These are phyloP conservation scores for Gynochthodes officinalis DNA, from an alignment of 257 asterid genomes.

Conservation along the genomic window DNA sequence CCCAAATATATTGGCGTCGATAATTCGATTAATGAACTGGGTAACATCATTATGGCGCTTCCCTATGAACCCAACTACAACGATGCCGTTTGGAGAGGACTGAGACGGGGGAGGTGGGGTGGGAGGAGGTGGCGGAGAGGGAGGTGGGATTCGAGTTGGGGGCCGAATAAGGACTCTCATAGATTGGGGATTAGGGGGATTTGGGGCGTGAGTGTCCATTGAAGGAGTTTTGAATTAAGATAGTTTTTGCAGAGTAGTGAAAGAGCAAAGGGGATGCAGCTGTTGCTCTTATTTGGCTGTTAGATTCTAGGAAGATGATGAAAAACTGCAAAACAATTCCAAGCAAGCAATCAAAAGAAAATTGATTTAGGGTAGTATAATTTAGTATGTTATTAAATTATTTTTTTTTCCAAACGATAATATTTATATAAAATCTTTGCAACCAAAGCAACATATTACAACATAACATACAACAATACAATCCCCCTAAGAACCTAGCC, in stretches of 20 bases:
- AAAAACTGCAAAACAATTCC: too few relatives aligned
- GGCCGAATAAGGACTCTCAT: constrained; percentile 80
- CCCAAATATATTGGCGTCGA: constrained; percentile 75
- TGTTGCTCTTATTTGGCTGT: too few relatives aligned
- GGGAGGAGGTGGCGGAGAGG: constrained; percentile 33
- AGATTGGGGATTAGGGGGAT: constrained; percentile 34
- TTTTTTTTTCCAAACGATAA: too few relatives aligned
- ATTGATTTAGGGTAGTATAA: too few relatives aligned
- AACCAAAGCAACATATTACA: too few relatives aligned
- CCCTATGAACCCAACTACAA: constrained; percentile 86
- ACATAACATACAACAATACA: too few relatives aligned
- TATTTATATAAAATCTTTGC: too few relatives aligned
- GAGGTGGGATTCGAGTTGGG: constrained; percentile 32
- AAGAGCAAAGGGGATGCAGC: background rate
- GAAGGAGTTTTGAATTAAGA: background rate
- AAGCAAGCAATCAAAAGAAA: too few relatives aligned
- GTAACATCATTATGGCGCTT: constrained; percentile 63
- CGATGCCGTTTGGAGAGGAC: constrained; percentile 54
- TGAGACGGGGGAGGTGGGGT: constrained; percentile 27
- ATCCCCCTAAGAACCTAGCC: too few relatives aligned
- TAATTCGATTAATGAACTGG: constrained; percentile 65
- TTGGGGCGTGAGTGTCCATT: constrained; percentile 41
- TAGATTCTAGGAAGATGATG: too few relatives aligned
- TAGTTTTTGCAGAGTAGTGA: background rate
- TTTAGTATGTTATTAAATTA: too few relatives aligned